A percentile compares a stretch with the other conserved stretches of the same genome.
Evolutionary conservation across 1,284 basidiomycete genomes (phyloP).

Genomic region (Neotropicomus parvogracilis): DNA sequence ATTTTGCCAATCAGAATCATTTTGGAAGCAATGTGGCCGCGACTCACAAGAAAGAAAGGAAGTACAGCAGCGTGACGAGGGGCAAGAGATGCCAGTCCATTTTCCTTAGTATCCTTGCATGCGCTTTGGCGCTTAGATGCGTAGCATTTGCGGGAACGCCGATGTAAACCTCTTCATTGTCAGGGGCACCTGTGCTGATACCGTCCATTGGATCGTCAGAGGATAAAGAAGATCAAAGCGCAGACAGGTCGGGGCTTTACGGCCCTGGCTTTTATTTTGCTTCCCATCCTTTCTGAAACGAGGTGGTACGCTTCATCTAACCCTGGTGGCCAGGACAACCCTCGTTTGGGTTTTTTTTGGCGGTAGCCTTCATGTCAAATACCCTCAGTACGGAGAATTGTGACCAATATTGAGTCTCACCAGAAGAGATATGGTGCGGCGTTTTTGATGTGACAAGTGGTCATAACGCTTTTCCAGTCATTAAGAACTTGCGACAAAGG

Average conservation of each 20-base stretch:
- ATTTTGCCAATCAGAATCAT: background rate
- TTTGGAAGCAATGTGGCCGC: too few relatives aligned
- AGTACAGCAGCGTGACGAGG: slow-evolving; percentile 49
- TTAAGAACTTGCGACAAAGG: too few relatives aligned
- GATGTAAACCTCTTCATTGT: background rate
- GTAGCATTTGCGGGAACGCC: background rate
- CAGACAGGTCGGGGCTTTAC: background rate
- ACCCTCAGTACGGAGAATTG: too few relatives aligned
- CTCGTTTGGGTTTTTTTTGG: too few relatives aligned
- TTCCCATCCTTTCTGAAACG: slow-evolving; percentile 9
- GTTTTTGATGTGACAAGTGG: too few relatives aligned
- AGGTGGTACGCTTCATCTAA: background rate
- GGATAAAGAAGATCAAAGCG: background rate
- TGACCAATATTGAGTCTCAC: too few relatives aligned
- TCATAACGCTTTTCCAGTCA: too few relatives aligned
- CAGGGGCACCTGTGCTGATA: background rate
- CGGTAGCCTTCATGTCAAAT: too few relatives aligned
- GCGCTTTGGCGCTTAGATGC: slow-evolving; percentile 14
- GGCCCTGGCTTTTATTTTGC: background rate
- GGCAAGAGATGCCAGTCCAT: slow-evolving; percentile 48
- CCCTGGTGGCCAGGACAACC: too few relatives aligned
- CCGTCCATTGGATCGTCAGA: background rate
- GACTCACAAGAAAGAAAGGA: slow-evolving; percentile 51
- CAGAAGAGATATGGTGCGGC: too few relatives aligned
- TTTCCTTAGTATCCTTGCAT: slow-evolving; percentile 39